Base-by-base conservation (phyloP, 176 grass and related monocot genomes). In the Otatea glauca region DNA sequence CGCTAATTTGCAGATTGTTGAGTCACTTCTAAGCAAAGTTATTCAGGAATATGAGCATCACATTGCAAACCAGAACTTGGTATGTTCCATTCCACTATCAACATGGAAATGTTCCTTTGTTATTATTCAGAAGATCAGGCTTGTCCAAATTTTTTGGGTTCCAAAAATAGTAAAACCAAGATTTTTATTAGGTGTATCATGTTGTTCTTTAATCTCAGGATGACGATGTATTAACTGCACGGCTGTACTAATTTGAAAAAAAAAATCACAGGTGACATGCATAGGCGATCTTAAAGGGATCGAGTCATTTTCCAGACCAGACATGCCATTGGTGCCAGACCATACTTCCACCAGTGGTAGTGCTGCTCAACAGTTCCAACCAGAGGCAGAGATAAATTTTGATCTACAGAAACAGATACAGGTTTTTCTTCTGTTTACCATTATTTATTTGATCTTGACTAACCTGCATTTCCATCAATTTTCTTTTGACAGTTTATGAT, bases 1-100 rank as follows among this genome's bases (percentile, higher is more conserved):
- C 65, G 1, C 37, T 78, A 54, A 42, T 87, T 81, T 92, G 76
- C 83, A 98, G 93, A 75, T 98, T 83, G 88, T 98, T 24, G 96
- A 92, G 54, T 92, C 91, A 60, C 74, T 98, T 65, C 68, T 98
- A 77, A 86, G 49, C 76, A 98, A 93, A 87, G 83, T 98, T 83
- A 86, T 94, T 80, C 84, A 92, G 83, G 96, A 92, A 90, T 98
- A 84, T 35, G 88, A 91, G 42, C 72, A 65, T 24, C 89, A 39
- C 9, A 83, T 78, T 84, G 73, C 87, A 85, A 92, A 77, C 25
- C 68, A 86, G 74, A 83, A 90, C 47, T 56, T 85, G 89, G 93
- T 92, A 90, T 11, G 73, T 74, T 67, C 41, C 9, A 35, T 86
- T 85, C 5, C 17, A 81, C 13, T 76, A 39, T 45, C 47, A 67